Evolutionary conservation across 2,329 filamentous ascomycete species (phyloP), one percentile per base, ranked within the genome.

Genomic region (Esteya vermicola): DNA sequence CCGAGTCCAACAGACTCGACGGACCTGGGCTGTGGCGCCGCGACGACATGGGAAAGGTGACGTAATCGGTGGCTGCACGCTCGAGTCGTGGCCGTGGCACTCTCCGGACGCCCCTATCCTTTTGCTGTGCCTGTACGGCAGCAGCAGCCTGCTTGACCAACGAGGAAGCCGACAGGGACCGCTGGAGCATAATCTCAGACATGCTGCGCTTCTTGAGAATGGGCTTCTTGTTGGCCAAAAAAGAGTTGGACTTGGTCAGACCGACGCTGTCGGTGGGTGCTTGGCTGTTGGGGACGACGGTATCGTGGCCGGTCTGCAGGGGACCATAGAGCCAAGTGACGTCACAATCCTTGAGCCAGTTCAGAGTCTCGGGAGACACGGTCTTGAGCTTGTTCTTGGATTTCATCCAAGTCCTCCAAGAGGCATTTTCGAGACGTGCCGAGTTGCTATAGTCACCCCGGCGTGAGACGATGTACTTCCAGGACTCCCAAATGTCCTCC

Each of bases 251-350:
- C 50, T 72, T 69, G 22, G 68, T 72, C 14, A 74, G 43, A 14
- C 60, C 56, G 4, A 60, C 56, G 45, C 64, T 69, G 38, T 47
- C 52, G 20, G 44, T 50, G 12, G n/a, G n/a, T n/a, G 55, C 47
- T 46, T 63, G 58, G 6, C n/a, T n/a, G n/a, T 63, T 53, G 51
- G 65, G 45, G 42, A 74, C 66, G 12, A 73, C 55, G 21, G 68
- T 72, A 40, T 67, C 72, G 4, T 68, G 65, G 19, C 80, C 79
- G 1, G 80, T 81, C 56, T 94, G 89, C 36, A 95, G 61, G 12
- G 91, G 91, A 0, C 91, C 91, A 54, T 96, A 98, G 1, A 98
- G 68, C 91, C 89, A 98, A 34, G 89, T 95, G 25, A 95, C 86
- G 58, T 98, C 89, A 57, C 83, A 91, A 52, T 96, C 91, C 57